Base-by-base conservation (phyloP, 345 rosid species). In the Aurinia saxatilis region DNA sequence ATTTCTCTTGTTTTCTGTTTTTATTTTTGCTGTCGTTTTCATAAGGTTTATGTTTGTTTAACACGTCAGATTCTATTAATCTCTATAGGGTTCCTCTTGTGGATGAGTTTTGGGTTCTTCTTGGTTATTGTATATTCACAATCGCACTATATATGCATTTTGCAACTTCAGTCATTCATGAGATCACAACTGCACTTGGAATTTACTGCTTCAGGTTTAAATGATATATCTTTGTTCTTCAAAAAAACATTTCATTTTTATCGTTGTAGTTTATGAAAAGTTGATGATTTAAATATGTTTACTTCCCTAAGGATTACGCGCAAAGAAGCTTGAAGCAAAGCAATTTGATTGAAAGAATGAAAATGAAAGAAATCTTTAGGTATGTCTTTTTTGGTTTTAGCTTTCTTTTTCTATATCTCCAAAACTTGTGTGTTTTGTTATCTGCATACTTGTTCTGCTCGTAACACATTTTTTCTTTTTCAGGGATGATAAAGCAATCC, bases 171-270 rank as follows among this genome's bases (percentile, higher is more conserved):
- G 97, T 95, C 67, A 80, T 90, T 63, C 85, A 86, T 70, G 99
- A 95, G 78, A 95, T 95, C 67, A 95, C 97, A 4, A 59, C 86
- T 2, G 96, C 99, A 16, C 74, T 95, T 83, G 99, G 99, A 67
- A 95, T 95, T 58, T 64, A 66, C 76, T 95, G 97, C 89, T 95
- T 95, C 97, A 90, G 99, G 99, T 95, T 71, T 48, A 64, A 12
- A 46, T 55, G 0, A 10, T 50, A 5, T 8, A 3, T 21, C 6
- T 16, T 0, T 38, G 1, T 21, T 11, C 33, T 11, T 10, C 15
- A 1, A 31, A 27, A 21, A 21, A 21, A 21, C 25, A 21, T 21
- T 21, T 11, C 3, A 5, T 55, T 40, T 36, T 47, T 4, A 6
- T 29, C 10, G 13, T 33, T 47, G 10, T 38, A 10, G 6, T 42